Conservation (phyloP, 225 moss, liverwort and hornwort species). For the Sphagnum tenellum region DNA sequence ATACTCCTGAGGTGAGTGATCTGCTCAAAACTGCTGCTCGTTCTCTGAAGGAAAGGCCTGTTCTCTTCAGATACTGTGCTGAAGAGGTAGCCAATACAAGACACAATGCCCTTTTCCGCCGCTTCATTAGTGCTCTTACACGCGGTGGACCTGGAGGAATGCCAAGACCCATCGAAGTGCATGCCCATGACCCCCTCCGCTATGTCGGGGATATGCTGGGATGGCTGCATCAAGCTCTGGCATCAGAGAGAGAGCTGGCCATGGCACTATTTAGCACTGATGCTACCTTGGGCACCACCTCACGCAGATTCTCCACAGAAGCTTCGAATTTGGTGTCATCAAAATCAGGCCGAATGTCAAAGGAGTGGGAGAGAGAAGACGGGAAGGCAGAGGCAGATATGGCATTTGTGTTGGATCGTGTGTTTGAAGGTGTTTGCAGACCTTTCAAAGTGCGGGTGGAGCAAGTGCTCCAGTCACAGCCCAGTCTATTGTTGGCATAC, state of each 20-base stretch:
- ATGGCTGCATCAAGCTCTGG: constrained; percentile 99
- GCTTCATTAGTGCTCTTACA: constrained; percentile 93
- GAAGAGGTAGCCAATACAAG: constrained; percentile 99
- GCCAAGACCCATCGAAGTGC: constrained; percentile 99
- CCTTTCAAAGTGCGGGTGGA: constrained; percentile 98
- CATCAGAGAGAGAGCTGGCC: constrained; percentile 91
- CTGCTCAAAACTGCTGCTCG: constrained; percentile 82
- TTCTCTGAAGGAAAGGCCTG: constrained; percentile 89
- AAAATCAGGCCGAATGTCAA: constrained; percentile 38
- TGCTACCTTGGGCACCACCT: constrained; percentile 60
- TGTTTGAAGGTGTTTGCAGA: constrained; percentile 96
- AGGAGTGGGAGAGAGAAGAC: constrained; percentile 69
- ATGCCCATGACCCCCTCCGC: constrained; percentile 93
- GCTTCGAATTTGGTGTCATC: constrained; percentile 50
- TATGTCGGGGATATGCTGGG: constrained; percentile 99
- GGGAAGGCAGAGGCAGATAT: constrained; percentile 76
- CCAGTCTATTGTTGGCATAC: constrained; percentile 80
- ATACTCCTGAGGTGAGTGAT: constrained; percentile 93
- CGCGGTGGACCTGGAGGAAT: constrained; percentile 98
- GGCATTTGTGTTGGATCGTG: constrained; percentile 85
- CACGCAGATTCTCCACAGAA: constrained; percentile 74
- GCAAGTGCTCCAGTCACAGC: constrained; percentile 96
- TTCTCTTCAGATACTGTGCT: constrained; percentile 96
- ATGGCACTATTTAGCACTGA: constrained; percentile 90
- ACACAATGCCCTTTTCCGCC: constrained; percentile 93